phyloP scores from a whole-genome alignment of 306 rosid species.

The Inga laurina region DNA sequence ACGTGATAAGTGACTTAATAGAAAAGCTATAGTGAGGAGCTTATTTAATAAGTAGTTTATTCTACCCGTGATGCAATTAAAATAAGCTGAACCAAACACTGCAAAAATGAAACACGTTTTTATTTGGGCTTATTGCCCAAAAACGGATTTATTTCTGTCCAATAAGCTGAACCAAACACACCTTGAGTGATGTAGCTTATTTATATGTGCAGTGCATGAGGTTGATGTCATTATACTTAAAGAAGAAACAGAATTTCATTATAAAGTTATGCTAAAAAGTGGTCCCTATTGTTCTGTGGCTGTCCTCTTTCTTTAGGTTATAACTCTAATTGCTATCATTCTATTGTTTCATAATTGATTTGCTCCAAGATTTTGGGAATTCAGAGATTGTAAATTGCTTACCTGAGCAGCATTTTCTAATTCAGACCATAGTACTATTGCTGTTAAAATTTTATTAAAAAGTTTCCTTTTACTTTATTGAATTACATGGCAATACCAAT shows the following conservation, averaged over 20 bases:
- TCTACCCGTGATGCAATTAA: too few species aligned
- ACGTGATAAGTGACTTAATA: too few species aligned
- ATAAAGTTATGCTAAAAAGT: constrained; percentile 39
- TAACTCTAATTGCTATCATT: constrained; percentile 24
- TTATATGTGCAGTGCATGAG: constrained; percentile 31
- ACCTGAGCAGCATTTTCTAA: background rate
- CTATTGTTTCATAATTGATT: constrained; percentile 14
- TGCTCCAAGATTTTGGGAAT: constrained; percentile 24
- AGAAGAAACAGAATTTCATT: constrained; percentile 37
- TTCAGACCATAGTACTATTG: constrained; percentile 7
- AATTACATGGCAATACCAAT: background rate
- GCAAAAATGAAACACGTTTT: too few species aligned
- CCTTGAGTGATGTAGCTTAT: constrained; percentile 30
- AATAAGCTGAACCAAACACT: too few species aligned
- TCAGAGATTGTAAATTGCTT: constrained; percentile 14
- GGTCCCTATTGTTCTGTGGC: constrained; percentile 30
- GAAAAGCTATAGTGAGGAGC: too few species aligned
- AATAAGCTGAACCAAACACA: too few species aligned
- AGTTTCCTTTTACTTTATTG: constrained; percentile 23
- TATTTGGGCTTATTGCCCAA: too few species aligned
- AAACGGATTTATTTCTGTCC: too few species aligned
- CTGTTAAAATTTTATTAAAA: background rate
- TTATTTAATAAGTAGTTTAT: too few species aligned
- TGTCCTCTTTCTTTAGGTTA: constrained; percentile 31
- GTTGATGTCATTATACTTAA: constrained; percentile 34